These are phyloP conservation scores for Daldinia bambusicola DNA, from an alignment of 495 filamentous ascomycete genomes.

Conservation along the genomic window DNA sequence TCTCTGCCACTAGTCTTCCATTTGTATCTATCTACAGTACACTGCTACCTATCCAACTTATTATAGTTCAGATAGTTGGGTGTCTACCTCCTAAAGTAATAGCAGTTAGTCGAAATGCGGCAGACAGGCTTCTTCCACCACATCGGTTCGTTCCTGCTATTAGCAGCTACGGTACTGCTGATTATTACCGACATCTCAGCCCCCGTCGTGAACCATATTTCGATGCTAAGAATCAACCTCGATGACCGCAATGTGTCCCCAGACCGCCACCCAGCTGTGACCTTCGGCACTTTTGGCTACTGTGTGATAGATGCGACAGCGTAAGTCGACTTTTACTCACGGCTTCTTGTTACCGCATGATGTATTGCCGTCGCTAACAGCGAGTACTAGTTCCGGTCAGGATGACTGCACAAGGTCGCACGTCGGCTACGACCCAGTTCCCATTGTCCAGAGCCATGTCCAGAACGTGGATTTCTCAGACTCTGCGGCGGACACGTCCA, in stretches of 20 bases:
- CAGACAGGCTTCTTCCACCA: slow-evolving; percentile 65
- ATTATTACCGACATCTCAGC: slow-evolving; percentile 68
- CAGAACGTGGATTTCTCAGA: slow-evolving; percentile 55
- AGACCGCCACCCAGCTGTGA: slow-evolving; percentile 49
- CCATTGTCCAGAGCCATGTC: slow-evolving; percentile 51
- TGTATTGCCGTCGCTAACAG: slow-evolving; percentile 27
- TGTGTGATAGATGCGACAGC: slow-evolving; percentile 56
- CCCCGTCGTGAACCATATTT: slow-evolving; percentile 63
- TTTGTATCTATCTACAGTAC: slow-evolving; percentile 13
- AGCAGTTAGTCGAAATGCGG: slow-evolving; percentile 50
- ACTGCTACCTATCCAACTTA: not conserved
- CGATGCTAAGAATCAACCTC: slow-evolving; percentile 62
- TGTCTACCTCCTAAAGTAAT: not conserved
- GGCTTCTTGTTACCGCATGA: not conserved
- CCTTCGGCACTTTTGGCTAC: slow-evolving; percentile 69
- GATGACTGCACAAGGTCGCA: slow-evolving; percentile 56
- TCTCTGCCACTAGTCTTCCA: slow-evolving; percentile 1
- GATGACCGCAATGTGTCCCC: slow-evolving; percentile 30
- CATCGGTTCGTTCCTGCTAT: slow-evolving; percentile 68
- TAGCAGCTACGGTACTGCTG: slow-evolving; percentile 63
- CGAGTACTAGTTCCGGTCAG: slow-evolving; percentile 44
- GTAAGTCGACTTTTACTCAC: slow-evolving; percentile 32
- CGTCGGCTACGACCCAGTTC: slow-evolving; percentile 65
- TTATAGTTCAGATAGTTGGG: no score
- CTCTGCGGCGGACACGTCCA: slow-evolving; percentile 55